These are phyloP conservation scores for Beauveria rudraprayagi DNA, from an alignment of 2,329 filamentous ascomycete species.

Conservation along the genomic window DNA sequence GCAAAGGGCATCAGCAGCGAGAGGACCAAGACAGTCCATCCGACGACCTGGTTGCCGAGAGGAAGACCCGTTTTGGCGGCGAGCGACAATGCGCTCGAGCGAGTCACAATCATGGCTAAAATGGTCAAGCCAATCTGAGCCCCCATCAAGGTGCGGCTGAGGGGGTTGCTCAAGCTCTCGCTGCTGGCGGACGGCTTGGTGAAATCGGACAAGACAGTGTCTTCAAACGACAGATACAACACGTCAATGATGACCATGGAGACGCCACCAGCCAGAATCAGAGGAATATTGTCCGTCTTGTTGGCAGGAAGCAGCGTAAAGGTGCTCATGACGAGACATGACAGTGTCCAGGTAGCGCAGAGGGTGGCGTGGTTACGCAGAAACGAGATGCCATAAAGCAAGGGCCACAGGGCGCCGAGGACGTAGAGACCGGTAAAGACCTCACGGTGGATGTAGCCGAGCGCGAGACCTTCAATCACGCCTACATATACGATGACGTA, in stretches of 20 bases:
- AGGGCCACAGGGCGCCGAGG: constrained; percentile 69
- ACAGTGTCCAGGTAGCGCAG: constrained; percentile 62
- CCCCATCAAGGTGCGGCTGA: constrained; percentile 55
- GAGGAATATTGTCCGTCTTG: constrained; percentile 68
- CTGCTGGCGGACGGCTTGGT: neutral
- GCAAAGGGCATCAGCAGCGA: constrained; percentile 74
- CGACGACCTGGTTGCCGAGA: constrained; percentile 77
- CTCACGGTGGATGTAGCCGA: constrained; percentile 87
- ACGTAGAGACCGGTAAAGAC: constrained; percentile 77
- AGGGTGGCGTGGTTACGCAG: constrained; percentile 57
- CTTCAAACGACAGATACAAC: constrained; percentile 73
- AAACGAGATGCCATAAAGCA: constrained; percentile 65
- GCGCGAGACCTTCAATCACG: constrained; percentile 72
- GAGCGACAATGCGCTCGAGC: constrained; percentile 75
- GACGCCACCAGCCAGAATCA: constrained; percentile 67
- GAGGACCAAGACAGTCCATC: constrained; percentile 66
- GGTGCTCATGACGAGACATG: constrained; percentile 75
- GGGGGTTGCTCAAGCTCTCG: constrained; percentile 26
- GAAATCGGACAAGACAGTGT: constrained; percentile 44
- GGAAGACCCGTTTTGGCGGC: constrained; percentile 81
- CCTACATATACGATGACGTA: constrained; percentile 62
- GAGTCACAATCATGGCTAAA: constrained; percentile 77
- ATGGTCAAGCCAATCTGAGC: constrained; percentile 71
- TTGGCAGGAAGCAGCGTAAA: constrained; percentile 85
- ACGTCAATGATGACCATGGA: constrained; percentile 72